Base-by-base conservation (phyloP, 495 filamentous ascomycete species). In the Zalerion maritima region DNA sequence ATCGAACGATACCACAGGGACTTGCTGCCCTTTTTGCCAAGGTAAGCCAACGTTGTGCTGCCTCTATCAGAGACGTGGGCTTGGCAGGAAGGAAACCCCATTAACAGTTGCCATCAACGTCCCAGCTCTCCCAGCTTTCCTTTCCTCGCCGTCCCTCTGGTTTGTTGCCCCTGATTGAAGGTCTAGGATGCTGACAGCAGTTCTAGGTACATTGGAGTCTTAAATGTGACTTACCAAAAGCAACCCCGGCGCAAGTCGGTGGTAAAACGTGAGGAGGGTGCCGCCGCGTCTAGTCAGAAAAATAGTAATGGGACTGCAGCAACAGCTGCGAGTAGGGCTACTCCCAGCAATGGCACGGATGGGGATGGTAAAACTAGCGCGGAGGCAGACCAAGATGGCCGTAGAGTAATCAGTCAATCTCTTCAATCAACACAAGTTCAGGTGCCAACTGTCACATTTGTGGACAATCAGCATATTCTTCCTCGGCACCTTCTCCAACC, bases 141-240 rank as follows among this genome's bases (percentile, higher is more conserved):
- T n/a, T n/a, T n/a, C n/a, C n/a, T n/a, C n/a, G n/a, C n/a, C n/a
- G n/a, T n/a, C n/a, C n/a, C n/a, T n/a, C n/a, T n/a, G n/a, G n/a
- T n/a, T n/a, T n/a, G n/a, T n/a, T n/a, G n/a, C n/a, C n/a, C n/a
- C n/a, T n/a, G n/a, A n/a, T n/a, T n/a, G n/a, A n/a, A n/a, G n/a
- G n/a, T n/a, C n/a, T n/a, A n/a, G n/a, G n/a, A n/a, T n/a, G n/a
- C n/a, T n/a, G n/a, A n/a, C n/a, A n/a, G n/a, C 15, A 47, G 30
- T 38, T 40, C 13, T 49, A 89, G 89, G 48, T 97, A 97, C 41
- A 94, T 97, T 36, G 89, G 89, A 13, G 89, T 97, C 23, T 58
- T 97, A 21, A 97, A 97, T 49, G 89, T 96, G 9, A 94, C 89
- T 0, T 94, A 86, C 50, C 84, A 85, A 14, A 94, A 91, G 52